Conservation (phyloP, 164 flowering plant genomes). For the Saururus chinensis region DNA sequence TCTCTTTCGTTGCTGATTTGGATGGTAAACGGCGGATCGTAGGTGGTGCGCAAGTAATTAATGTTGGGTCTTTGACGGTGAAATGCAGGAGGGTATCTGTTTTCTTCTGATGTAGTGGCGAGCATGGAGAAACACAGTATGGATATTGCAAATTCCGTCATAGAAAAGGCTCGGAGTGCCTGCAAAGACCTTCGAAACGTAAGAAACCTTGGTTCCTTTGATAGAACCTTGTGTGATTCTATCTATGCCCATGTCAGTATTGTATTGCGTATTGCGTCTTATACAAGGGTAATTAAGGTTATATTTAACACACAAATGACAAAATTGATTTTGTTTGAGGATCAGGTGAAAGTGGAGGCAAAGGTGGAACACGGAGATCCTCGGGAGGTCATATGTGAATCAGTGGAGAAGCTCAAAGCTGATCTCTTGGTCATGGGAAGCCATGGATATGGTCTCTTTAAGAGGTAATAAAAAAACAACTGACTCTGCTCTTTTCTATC, state of each 20-base stretch:
- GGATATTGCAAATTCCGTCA: constrained; percentile 32
- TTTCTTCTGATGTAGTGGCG: constrained; percentile 31
- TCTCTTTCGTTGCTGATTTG: not conserved
- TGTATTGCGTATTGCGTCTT: not conserved
- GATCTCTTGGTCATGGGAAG: constrained; percentile 53
- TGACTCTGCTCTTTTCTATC: not conserved
- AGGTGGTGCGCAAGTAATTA: not conserved
- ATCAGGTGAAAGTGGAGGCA: constrained; percentile 47
- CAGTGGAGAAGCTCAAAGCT: constrained; percentile 29
- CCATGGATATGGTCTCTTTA: constrained; percentile 54
- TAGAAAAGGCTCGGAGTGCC: constrained; percentile 28
- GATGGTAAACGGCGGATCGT: too few relatives aligned
- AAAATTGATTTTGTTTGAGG: not conserved
- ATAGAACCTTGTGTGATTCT: too few relatives aligned
- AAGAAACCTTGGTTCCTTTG: not conserved
- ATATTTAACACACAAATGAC: not conserved
- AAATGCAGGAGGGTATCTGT: constrained; percentile 21
- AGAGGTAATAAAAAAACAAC: constrained; percentile 27
- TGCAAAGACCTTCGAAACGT: constrained; percentile 27
- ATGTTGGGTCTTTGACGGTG: not conserved
- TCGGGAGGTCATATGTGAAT: constrained; percentile 56
- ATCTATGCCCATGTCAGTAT: too few relatives aligned
- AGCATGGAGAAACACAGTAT: constrained; percentile 33
- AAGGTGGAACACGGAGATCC: constrained; percentile 46
- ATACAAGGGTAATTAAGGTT: not conserved